phyloP scores from a whole-genome alignment of 1,284 basidiomycete species.

The Butyriboletus appendiculatus region DNA sequence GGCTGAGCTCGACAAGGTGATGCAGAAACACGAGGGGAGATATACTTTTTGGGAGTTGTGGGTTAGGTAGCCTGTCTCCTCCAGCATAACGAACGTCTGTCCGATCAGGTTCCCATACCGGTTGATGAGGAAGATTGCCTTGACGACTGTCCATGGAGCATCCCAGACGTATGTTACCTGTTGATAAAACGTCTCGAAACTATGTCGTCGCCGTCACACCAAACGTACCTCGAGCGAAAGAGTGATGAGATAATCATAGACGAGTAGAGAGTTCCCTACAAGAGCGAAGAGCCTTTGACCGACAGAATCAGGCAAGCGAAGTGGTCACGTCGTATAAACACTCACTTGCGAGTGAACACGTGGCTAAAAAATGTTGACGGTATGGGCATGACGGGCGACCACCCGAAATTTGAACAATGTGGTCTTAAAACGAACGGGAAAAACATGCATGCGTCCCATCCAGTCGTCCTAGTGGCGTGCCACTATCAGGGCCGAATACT shows the following conservation, averaged over 20 bases:
- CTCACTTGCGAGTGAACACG: conserved; percentile 23
- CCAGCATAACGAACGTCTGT: conserved; percentile 22
- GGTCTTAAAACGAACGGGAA: neutral
- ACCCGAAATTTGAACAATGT: neutral
- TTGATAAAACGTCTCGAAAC: neutral
- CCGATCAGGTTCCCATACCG: conserved; percentile 29
- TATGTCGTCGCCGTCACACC: neutral
- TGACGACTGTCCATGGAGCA: conserved; percentile 17
- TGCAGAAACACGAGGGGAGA: neutral
- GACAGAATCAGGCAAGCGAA: neutral
- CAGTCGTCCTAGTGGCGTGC: neutral
- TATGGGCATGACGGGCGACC: conserved; percentile 10
- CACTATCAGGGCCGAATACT: no score
- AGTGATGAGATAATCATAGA: conserved; percentile 22
- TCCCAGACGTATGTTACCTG: conserved; percentile 23
- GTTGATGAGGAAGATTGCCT: conserved; percentile 24
- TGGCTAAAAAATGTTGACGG: neutral
- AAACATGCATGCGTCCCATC: neutral
- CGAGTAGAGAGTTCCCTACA: conserved; percentile 14
- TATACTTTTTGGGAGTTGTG: conserved; percentile 17
- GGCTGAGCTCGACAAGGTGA: neutral
- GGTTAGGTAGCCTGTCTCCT: conserved; percentile 22
- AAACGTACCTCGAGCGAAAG: conserved; percentile 19
- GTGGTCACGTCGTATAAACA: neutral
- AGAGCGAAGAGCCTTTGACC: conserved; percentile 12